Conservation (phyloP, 306 rosid genomes). For the Nissolia schottii region DNA sequence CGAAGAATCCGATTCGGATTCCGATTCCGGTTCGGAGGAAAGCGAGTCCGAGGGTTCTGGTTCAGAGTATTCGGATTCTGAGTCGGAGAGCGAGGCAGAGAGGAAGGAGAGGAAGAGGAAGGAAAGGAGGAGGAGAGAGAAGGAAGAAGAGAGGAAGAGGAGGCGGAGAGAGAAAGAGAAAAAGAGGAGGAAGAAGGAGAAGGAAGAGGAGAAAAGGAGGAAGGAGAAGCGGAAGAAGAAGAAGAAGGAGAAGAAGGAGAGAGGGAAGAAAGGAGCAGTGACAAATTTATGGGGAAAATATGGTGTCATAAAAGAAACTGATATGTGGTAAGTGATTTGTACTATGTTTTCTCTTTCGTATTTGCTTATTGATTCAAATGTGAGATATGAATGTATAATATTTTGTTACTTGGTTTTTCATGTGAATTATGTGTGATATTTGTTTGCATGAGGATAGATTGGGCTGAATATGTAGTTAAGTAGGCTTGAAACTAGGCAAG, state of each 20-base stretch:
- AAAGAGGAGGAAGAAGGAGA: slow-evolving; percentile 20
- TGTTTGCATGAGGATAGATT: background rate
- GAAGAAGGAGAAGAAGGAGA: slow-evolving; percentile 63
- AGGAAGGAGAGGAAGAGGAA: slow-evolving; percentile 30
- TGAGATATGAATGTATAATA: background rate
- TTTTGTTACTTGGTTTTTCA: slow-evolving; percentile 14
- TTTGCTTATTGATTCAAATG: slow-evolving; percentile 6
- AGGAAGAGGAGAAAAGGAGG: slow-evolving; percentile 23
- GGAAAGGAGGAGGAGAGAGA: slow-evolving; percentile 30
- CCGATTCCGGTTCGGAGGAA: slow-evolving; percentile 37
- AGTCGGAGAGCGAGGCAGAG: slow-evolving; percentile 50
- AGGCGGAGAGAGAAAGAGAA: slow-evolving; percentile 29
- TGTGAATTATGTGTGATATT: background rate
- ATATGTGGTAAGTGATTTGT: slow-evolving; percentile 71
- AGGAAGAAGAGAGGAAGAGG: slow-evolving; percentile 34
- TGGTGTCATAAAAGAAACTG: slow-evolving; percentile 90
- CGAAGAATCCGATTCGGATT: slow-evolving; percentile 39
- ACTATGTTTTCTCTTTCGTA: background rate
- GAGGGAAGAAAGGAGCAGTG: slow-evolving; percentile 81
- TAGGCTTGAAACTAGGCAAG: background rate
- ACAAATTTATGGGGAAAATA: slow-evolving; percentile 88
- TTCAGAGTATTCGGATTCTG: slow-evolving; percentile 41
- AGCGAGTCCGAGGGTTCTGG: slow-evolving; percentile 13
- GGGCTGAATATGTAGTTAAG: background rate
- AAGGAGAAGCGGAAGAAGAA: slow-evolving; percentile 30